These are phyloP conservation scores for Wickerhamomyces rabaulensis DNA, from an alignment of 805 yeast species.

Conservation along the genomic window DNA sequence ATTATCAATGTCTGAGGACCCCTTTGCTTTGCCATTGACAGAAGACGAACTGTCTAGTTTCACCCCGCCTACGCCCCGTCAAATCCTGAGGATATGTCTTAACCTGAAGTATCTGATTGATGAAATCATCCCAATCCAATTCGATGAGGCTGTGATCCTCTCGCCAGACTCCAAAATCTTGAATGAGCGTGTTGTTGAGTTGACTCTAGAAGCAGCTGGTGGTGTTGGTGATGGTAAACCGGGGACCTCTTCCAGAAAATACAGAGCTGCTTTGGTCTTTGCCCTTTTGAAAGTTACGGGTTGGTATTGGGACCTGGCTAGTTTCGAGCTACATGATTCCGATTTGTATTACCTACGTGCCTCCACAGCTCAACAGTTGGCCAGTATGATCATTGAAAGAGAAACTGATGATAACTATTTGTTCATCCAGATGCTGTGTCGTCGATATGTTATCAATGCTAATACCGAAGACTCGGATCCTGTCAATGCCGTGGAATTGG, in stretches of 20 bases:
- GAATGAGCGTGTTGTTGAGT: slow-evolving; percentile 49
- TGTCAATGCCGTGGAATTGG: slow-evolving; percentile 73
- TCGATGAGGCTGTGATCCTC: slow-evolving; percentile 43
- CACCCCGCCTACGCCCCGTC: slow-evolving; percentile 55
- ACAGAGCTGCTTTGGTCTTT: slow-evolving; percentile 64
- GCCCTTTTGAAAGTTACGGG: slow-evolving; percentile 68
- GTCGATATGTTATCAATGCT: slow-evolving; percentile 61
- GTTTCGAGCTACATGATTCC: slow-evolving; percentile 60
- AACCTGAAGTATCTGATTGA: slow-evolving; percentile 73
- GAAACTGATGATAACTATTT: slow-evolving; percentile 51
- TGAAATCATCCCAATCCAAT: slow-evolving; percentile 61
- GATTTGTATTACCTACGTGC: slow-evolving; percentile 57
- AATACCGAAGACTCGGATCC: slow-evolving; percentile 60
- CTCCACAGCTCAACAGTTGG: slow-evolving; percentile 67
- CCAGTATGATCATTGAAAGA: slow-evolving; percentile 62
- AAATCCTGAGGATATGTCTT: slow-evolving; percentile 61
- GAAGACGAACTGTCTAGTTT: slow-evolving; percentile 9
- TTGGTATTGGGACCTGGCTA: slow-evolving; percentile 67
- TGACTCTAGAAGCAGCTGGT: slow-evolving; percentile 73
- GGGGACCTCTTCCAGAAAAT: slow-evolving; percentile 53
- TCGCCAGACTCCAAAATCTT: slow-evolving; percentile 56
- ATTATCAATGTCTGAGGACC: slow-evolving; percentile 10
- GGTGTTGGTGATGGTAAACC: slow-evolving; percentile 59
- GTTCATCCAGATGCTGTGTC: slow-evolving; percentile 73
- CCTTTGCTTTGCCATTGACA: slow-evolving; percentile 13